phyloP scores from a whole-genome alignment of 805 yeast species.

The Candida mattraensis region DNA sequence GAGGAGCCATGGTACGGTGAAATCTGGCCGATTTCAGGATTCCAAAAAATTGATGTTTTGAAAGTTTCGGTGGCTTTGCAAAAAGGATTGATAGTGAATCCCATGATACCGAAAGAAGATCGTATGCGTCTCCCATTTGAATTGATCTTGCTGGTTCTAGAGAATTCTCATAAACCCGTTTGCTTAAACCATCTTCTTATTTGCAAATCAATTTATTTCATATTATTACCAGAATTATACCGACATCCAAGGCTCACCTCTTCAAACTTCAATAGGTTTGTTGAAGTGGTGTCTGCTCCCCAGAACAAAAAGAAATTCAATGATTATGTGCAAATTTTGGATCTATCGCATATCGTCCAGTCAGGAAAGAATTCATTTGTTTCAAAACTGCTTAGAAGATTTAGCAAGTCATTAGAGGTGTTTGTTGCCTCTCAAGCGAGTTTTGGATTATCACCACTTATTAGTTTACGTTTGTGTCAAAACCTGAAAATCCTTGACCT shows the following conservation, averaged over 20 bases:
- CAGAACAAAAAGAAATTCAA: slow-evolving; percentile 51
- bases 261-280: slow-evolving; percentile 69
- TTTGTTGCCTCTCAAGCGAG: slow-evolving; percentile 94
- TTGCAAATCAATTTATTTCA: slow-evolving; percentile 56
- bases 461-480: slow-evolving; percentile 73
- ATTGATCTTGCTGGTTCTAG: slow-evolving; percentile 42
- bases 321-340: slow-evolving; percentile 59
- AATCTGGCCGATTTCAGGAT: slow-evolving; percentile 51
- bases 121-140: slow-evolving; percentile 47
- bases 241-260: slow-evolving; percentile 60
- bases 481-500: slow-evolving; percentile 67
- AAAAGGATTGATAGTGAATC: slow-evolving; percentile 32
- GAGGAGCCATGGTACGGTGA: slow-evolving; percentile 20
- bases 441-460: slow-evolving; percentile 87
- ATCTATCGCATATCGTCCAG: slow-evolving; percentile 79
- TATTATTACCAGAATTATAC: slow-evolving; percentile 68
- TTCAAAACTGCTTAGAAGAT: slow-evolving; percentile 76
- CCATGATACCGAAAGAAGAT: slow-evolving; percentile 14
- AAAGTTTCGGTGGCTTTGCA: slow-evolving; percentile 30
- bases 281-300: slow-evolving; percentile 54
- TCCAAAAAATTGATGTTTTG: slow-evolving; percentile 49
- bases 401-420: slow-evolving; percentile 59
- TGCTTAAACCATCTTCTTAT: slow-evolving; percentile 57
- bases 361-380: slow-evolving; percentile 90
- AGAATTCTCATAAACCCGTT: slow-evolving; percentile 32